Percentiles rank a stretch among this genome's conserved stretches.
phyloP scores from a whole-genome alignment of 345 rosid species.

The Corymbia maculata region DNA sequence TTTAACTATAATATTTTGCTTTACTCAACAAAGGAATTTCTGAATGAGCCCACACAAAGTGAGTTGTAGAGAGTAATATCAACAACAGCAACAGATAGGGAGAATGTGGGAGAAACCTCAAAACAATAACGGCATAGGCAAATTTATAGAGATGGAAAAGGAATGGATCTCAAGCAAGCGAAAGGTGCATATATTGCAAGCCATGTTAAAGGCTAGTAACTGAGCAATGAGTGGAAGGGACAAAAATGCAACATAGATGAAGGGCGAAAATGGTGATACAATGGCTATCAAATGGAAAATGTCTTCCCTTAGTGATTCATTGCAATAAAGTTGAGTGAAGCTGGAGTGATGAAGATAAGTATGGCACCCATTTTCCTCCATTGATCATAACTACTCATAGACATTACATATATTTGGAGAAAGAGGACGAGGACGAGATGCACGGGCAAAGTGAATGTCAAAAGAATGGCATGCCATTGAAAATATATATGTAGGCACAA shows the following conservation, averaged over 20 bases:
- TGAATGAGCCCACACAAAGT: neutral
- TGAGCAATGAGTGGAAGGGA: neutral
- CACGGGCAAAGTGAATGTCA: neutral
- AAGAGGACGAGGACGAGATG: neutral
- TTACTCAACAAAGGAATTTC: neutral
- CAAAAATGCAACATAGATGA: accelerated
- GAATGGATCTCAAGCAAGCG: accelerated
- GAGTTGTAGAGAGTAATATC: neutral
- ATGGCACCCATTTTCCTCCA: accelerated
- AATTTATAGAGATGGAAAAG: neutral
- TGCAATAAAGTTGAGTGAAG: neutral
- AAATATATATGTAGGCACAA: too few relatives aligned
- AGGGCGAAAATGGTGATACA: neutral
- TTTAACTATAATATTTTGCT: neutral
- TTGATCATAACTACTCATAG: too few relatives aligned
- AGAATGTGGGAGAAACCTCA: too few relatives aligned
- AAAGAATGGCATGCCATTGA: neutral
- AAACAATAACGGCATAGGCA: too few relatives aligned
- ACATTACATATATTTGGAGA: neutral
- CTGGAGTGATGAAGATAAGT: neutral
- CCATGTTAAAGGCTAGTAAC: neutral
- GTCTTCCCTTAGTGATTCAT: accelerated
- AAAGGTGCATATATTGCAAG: accelerated
- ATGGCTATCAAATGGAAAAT: neutral
- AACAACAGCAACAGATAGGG: accelerated